phyloP scores from a whole-genome alignment of 2,329 filamentous ascomycete genomes.

The Penicillium sp. region DNA sequence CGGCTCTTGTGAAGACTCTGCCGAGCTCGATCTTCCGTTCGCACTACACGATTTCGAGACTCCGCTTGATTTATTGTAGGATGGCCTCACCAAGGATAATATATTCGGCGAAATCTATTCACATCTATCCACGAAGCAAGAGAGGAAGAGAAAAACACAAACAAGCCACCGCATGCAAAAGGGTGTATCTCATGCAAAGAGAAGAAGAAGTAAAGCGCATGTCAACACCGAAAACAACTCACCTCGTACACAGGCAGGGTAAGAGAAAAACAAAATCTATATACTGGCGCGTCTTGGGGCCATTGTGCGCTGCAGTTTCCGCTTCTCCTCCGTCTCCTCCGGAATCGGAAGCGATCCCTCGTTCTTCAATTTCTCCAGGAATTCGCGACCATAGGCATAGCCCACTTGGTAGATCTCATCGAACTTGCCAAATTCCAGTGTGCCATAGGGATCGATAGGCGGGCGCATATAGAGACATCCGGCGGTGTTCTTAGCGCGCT shows the following conservation, averaged over 20 bases:
- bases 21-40: too few relatives aligned
- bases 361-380: conserved; percentile 70
- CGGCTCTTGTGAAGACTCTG: too few relatives aligned
- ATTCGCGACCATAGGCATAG: conserved; percentile 80
- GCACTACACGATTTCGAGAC: too few relatives aligned
- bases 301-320: conserved; percentile 72
- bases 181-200: conserved; percentile 6
- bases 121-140: background rate
- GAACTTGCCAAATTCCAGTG: conserved; percentile 94
- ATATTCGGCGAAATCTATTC: background rate
- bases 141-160: background rate
- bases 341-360: conserved; percentile 71
- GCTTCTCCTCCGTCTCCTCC: conserved; percentile 74
- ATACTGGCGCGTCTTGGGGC: conserved; percentile 77
- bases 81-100: background rate
- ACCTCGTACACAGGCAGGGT: background rate
- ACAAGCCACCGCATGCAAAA: background rate
- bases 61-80: too few relatives aligned
- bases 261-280: conserved; percentile 6
- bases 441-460: conserved; percentile 89
- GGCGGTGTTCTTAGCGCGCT: conserved; percentile 84
- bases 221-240: background rate
- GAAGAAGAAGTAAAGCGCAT: background rate
- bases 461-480: conserved; percentile 97
- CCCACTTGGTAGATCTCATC: conserved; percentile 93